phyloP scores from a whole-genome alignment of 805 yeast genomes.

The Suhomyces prunicola region DNA sequence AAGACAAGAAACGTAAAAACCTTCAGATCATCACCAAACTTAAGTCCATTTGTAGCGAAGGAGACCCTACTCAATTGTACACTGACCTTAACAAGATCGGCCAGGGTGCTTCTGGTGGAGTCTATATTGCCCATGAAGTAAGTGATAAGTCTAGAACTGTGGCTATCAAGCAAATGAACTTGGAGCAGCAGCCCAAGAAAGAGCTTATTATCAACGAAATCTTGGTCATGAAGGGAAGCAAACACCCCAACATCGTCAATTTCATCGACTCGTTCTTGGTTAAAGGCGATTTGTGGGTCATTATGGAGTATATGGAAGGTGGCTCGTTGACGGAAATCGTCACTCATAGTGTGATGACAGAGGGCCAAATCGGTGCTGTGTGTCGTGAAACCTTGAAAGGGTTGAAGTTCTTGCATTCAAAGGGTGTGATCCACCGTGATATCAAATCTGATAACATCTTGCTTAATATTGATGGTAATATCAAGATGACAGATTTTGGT shows the following conservation, averaged over 20 bases:
- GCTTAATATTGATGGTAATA: conserved; percentile 78
- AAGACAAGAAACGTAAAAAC: conserved; percentile 70
- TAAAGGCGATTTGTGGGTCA: conserved; percentile 87
- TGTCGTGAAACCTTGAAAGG: conserved; percentile 89
- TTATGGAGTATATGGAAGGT: conserved; percentile 99
- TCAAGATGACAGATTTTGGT: conserved; percentile 92
- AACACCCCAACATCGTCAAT: conserved; percentile 90
- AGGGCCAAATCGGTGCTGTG: conserved; percentile 92
- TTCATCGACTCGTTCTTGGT: conserved; percentile 77
- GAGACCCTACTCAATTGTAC: conserved; percentile 76
- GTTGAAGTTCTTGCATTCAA: conserved; percentile 79
- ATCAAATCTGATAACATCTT: conserved; percentile 93
- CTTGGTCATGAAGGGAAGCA: conserved; percentile 88
- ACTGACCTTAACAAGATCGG: conserved; percentile 79
- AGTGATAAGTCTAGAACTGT: conserved; percentile 55
- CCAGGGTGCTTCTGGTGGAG: conserved; percentile 98
- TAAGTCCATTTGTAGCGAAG: conserved; percentile 72
- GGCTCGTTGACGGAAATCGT: conserved; percentile 95
- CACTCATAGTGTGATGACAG: conserved; percentile 84
- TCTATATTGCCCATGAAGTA: conserved; percentile 75
- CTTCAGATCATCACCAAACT: conserved; percentile 69
- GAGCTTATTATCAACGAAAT: conserved; percentile 94
- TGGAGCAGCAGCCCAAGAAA: conserved; percentile 92
- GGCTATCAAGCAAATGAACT: conserved; percentile 95
- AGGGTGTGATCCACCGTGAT: conserved; percentile 93